Base-by-base conservation (phyloP, 768 basidiomycete species). In the Rhodotorula kratochvilovae region DNA sequence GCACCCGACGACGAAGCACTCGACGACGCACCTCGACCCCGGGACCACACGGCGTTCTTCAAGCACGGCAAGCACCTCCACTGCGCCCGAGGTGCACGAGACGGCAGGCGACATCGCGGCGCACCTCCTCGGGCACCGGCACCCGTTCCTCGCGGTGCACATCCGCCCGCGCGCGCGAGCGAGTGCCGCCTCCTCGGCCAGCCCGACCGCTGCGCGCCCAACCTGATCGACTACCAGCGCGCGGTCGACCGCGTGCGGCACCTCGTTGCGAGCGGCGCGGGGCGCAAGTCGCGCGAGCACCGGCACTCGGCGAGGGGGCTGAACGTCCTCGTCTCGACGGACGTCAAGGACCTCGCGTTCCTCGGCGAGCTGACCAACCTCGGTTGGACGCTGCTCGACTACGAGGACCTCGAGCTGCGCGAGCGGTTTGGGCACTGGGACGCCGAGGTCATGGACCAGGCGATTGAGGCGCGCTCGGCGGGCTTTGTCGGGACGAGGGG, bases 1-100 rank as follows among this genome's bases (percentile, higher is more conserved):
- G 54, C 66, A 67, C 55, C 63, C 68, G 21, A 70, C 73, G 51
- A 63, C 65, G 6, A 61, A 43, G 35, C 68, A 70, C 61, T 59
- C 65, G 35, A 67, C 65, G 23, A 63, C 69, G 31, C 73, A 74
- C 69, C 69, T 74, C 73, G 73, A 74, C 69, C 73, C 68, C 67
- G 67, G 33, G 73, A 74, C 43, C 73, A 74, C 63, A 67, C 73
- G 21, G 73, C 73, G 2, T 74, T 70, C 50, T 62, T 67, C 63
- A 61, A 59, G n/a, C 69, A 70, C 60, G 73, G 73, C 55, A 54
- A 60, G 45, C 64, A 66, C 62, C 66, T 74, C 27, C 64, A 66
- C 63, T 35, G 61, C 63, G n/a, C 66, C 66, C 36, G 70, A 70
- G 27, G 35, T 74, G 31, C 33, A 51, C 55, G 73, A 74, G 10